Conservation (phyloP, 2,329 filamentous ascomycete genomes). For the Epichloe baconii region DNA sequence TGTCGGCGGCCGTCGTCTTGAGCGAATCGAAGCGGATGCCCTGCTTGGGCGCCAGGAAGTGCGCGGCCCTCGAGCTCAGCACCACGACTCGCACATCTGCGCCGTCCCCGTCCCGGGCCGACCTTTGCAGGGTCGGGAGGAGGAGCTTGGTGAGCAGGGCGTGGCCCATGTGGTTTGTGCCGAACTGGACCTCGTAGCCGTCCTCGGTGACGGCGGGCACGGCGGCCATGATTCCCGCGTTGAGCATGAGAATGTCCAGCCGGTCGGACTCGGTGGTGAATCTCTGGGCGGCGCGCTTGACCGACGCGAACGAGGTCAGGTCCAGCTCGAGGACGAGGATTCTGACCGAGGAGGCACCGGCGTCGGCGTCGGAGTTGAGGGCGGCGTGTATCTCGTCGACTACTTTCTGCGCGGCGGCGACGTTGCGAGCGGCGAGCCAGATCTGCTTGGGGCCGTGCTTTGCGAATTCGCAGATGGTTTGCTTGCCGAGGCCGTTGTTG, state of each 20-base stretch:
- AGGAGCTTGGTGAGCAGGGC: constrained; percentile 29
- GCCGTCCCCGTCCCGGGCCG: constrained; percentile 9
- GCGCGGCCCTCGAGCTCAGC: constrained; percentile 15
- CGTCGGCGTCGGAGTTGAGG: constrained; percentile 7
- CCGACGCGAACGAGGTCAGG: constrained; percentile 28
- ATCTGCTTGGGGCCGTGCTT: constrained; percentile 11
- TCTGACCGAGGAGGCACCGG: constrained; percentile 6
- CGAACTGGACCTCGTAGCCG: constrained; percentile 36
- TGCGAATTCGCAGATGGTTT: constrained; percentile 10
- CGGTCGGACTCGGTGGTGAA: constrained; percentile 21
- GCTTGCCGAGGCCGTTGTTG: constrained; percentile 64
- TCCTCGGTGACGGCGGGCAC: constrained; percentile 25
- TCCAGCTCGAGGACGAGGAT: constrained; percentile 31
- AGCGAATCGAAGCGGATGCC: constrained; percentile 19
- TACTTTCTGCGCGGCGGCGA: constrained; percentile 21
- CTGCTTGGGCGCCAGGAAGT: constrained; percentile 10
- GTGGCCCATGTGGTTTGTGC: constrained; percentile 36
- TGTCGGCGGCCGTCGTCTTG: constrained; percentile 11
- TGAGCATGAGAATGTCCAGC: constrained; percentile 33
- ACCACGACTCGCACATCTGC: constrained; percentile 18
- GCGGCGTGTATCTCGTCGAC: constrained; percentile 22
- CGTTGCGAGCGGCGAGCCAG: constrained; percentile 21
- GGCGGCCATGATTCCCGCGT: constrained; percentile 31
- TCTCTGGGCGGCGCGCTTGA: constrained; percentile 25
- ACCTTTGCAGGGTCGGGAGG: constrained; percentile 16